Evolutionary conservation across 2,329 filamentous ascomycete genomes (phyloP), one percentile per base, ranked within the genome.

Genomic region (Phialophora verrucosa): DNA sequence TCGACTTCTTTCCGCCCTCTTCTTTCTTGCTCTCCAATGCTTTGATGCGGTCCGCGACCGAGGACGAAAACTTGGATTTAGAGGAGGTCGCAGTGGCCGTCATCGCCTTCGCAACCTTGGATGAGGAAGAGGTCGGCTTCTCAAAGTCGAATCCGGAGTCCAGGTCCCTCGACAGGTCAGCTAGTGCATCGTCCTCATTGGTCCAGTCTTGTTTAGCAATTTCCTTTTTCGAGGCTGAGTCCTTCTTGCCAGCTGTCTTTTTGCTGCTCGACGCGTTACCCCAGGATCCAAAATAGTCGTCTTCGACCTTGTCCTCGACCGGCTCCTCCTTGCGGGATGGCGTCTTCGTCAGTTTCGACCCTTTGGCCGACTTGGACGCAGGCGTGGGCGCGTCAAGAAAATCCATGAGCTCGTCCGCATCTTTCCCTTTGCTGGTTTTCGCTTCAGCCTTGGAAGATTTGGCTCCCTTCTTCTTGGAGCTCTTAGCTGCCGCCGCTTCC

Each of bases 21-120:
- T 77, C 75, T 68, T 79, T 81, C 63, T 76, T 77, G 51, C 66
- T 73, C 64, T 83, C 82, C 44, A 83, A 75, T 27, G 74, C 75
- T 69, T 79, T 85, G 76, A 87, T 83, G 70, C 82, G 82, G 70
- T 87, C 85, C 17, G 83, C 80, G 50, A 87, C 79, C 57, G 79
- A 83, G 14, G 79, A 76, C 70, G 80, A 82, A 25, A 76, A 65
- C 65, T 76, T 73, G 72, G 81, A 82, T 64, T 76, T 73, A 71
- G 81, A 82, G 58, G 78, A 72, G 68, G 79, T 71, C 54, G 73
- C 57, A 62, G 47, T 10, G 25, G 59, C 32, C 27, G 77, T 79
- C 66, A 79, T 76, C 51, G 78, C 76, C 71, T 78, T 79, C 55
- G 76, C 75, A 70, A 80, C 76, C 72, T 80, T 80, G 65, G 79